Evolutionary conservation across 495 filamentous ascomycete genomes (phyloP).

Genomic region (Thermochaetoides thermophila): DNA sequence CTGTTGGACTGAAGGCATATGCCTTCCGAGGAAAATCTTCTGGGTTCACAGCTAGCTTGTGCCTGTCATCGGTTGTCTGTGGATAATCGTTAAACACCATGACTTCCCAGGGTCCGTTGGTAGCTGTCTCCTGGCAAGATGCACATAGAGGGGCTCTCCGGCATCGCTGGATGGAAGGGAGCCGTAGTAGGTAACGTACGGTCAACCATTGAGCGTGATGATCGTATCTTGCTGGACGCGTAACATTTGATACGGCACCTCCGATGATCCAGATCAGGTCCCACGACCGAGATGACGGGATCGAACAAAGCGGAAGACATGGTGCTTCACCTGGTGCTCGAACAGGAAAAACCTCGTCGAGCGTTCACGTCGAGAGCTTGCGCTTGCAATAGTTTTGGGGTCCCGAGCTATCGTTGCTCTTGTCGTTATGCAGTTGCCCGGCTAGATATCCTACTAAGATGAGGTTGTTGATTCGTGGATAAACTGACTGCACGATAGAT

Average conservation of each 20-base stretch:
- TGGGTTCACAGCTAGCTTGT: constrained; percentile 30
- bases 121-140: constrained; percentile 27
- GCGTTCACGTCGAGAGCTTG: too few relatives aligned
- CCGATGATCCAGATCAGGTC: constrained; percentile 22
- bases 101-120: constrained; percentile 25
- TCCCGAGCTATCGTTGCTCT: too few relatives aligned
- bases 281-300: constrained; percentile 19
- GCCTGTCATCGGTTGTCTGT: constrained; percentile 33
- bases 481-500: too few relatives aligned
- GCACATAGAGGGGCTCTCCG: constrained; percentile 25
- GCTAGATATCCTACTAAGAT: too few relatives aligned
- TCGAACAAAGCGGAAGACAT: too few relatives aligned
- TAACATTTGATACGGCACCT: constrained; percentile 25
- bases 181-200: constrained; percentile 33
- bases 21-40: constrained; percentile 20
- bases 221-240: constrained; percentile 30
- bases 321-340: too few relatives aligned
- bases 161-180: constrained; percentile 7
- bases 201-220: constrained; percentile 24
- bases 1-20: constrained; percentile 25
- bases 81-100: constrained; percentile 31
- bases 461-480: too few relatives aligned
- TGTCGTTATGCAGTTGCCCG: too few relatives aligned
- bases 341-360: too few relatives aligned
- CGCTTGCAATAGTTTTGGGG: too few relatives aligned